Evolutionary conservation across 2,329 filamentous ascomycete species (phyloP).

Genomic region (Scopulariopsis brevicaulis): DNA sequence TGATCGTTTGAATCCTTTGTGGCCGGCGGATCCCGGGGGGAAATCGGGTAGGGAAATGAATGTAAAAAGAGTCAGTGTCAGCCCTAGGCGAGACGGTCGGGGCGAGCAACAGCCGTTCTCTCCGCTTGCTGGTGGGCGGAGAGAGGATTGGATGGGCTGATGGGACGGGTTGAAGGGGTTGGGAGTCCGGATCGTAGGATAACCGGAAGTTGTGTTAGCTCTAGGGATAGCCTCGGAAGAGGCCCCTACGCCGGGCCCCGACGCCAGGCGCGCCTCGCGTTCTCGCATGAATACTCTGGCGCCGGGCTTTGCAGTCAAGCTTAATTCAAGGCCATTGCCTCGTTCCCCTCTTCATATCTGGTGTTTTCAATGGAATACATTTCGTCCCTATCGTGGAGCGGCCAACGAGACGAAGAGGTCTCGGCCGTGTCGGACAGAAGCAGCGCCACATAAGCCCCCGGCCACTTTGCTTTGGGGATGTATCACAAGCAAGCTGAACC

Average conservation of each 20-base stretch:
- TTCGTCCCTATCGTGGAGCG: neutral
- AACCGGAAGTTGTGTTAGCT: neutral
- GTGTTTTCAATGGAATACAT: neutral
- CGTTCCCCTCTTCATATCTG: neutral
- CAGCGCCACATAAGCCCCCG: neutral
- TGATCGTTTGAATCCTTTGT: conserved; percentile 4
- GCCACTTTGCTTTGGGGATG: neutral
- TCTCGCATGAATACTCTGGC: neutral
- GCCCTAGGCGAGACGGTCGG: neutral
- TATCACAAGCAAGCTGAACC: neutral
- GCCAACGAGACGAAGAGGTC: too few species aligned
- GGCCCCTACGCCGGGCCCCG: neutral
- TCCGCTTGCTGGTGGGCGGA: neutral
- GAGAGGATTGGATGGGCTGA: neutral
- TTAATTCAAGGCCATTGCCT: neutral
- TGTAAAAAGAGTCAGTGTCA: neutral
- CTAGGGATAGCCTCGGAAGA: neutral
- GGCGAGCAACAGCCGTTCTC: neutral
- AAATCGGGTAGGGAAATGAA: neutral
- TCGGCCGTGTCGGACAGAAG: too few species aligned
- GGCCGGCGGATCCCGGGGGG: neutral
- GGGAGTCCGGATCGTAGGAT: neutral
- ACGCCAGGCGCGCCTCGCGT: neutral
- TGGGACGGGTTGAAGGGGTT: neutral
- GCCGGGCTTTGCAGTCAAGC: neutral